Evolutionary conservation across 768 basidiomycete species (phyloP).

Genomic region (Clitopilus passeckerianus): DNA sequence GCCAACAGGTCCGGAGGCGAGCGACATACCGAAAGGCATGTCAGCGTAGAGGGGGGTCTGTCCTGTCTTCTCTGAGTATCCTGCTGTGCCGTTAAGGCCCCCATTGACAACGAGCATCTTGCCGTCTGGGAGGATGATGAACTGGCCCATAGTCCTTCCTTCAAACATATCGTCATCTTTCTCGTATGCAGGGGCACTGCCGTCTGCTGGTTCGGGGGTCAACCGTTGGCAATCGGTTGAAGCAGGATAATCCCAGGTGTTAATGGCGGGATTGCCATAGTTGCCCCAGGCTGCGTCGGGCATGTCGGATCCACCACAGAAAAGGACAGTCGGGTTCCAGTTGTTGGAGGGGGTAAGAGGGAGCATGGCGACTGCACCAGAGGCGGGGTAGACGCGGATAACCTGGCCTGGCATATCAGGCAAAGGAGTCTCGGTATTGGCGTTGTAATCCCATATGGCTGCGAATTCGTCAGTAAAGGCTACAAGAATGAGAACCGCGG

Average conservation of each 20-base stretch:
- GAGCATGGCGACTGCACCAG: conserved; percentile 85
- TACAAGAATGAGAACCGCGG: conserved; percentile 3
- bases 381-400: conserved; percentile 84
- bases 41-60: conserved; percentile 34
- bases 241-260: conserved; percentile 70
- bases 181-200: conserved; percentile 51
- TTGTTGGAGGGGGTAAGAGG: conserved; percentile 88
- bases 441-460: conserved; percentile 48
- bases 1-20: conserved; percentile 76
- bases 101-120: conserved; percentile 82
- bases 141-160: conserved; percentile 88
- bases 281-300: conserved; percentile 69
- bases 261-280: conserved; percentile 65
- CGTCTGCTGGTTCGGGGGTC: conserved; percentile 78
- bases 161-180: conserved; percentile 75
- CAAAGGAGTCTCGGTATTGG: conserved; percentile 55
- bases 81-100: conserved; percentile 81
- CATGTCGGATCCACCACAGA: conserved; percentile 89
- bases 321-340: conserved; percentile 79
- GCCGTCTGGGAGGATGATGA: conserved; percentile 77
- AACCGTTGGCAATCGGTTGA: conserved; percentile 76
- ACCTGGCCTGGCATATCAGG: conserved; percentile 73
- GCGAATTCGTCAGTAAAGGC: conserved; percentile 7
- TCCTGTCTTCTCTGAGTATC: conserved; percentile 62
- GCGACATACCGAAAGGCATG: conserved; percentile 69